Conservation (phyloP, 257 asterid genomes). For the Mentha longifolia region DNA sequence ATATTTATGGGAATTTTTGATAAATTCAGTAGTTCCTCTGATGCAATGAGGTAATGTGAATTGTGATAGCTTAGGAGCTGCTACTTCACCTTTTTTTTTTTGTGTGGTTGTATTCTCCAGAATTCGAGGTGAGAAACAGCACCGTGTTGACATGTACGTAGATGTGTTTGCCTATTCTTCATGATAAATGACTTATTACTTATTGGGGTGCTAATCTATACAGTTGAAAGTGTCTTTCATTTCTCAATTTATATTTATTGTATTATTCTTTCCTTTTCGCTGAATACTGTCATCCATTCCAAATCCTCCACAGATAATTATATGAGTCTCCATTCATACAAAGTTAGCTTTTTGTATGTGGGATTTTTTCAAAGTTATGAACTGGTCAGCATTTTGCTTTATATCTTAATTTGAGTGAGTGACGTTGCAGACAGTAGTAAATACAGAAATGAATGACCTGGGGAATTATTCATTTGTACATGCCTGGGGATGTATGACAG, state of each 20-base stretch:
- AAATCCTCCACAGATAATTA: not conserved
- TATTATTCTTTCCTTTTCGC: not conserved
- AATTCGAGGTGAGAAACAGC: conserved; percentile 10
- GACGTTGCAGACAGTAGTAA: not conserved
- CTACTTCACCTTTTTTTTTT: not conserved
- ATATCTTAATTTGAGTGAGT: not conserved
- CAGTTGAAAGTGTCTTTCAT: not conserved
- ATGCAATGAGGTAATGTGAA: not conserved
- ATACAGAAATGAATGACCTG: conserved; percentile 12
- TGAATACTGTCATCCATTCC: conserved; percentile 5
- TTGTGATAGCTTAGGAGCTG: not conserved
- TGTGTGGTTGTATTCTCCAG: conserved; percentile 2
- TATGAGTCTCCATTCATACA: not conserved
- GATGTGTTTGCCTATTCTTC: not conserved
- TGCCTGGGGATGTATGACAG: conserved; percentile 8
- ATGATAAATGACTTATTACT: not conserved
- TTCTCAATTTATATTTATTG: not conserved
- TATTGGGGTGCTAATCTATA: not conserved
- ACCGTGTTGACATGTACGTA: not conserved
- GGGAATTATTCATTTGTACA: not conserved
- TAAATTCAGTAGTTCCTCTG: conserved; percentile 6
- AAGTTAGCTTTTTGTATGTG: not conserved
- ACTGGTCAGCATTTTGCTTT: not conserved
- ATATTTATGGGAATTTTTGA: not conserved
- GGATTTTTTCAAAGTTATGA: not conserved